Percentiles rank a stretch among this genome's conserved stretches.
phyloP scores from a whole-genome alignment of 1,284 basidiomycete genomes.

The Ganoderma sp. region DNA sequence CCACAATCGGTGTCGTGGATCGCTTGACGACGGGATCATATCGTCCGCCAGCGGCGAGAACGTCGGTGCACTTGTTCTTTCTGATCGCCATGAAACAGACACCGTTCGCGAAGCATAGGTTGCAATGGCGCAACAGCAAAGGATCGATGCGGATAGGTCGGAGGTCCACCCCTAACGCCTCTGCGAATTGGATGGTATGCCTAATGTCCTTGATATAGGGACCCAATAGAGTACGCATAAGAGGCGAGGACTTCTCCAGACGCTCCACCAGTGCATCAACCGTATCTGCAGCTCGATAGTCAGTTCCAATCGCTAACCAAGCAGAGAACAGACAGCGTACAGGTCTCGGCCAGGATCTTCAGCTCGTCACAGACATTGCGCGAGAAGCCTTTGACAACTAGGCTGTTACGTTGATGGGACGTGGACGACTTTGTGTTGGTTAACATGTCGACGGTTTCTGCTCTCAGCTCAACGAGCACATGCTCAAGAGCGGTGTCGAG shows the following conservation, averaged over 20 bases:
- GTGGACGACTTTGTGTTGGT: conserved; percentile 65
- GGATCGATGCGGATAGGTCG: conserved; percentile 72
- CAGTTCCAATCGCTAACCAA: too few species aligned
- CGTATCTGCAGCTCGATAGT: conserved; percentile 52
- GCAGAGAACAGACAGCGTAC: conserved; percentile 40
- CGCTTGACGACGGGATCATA: conserved; percentile 72
- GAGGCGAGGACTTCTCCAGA: conserved; percentile 66
- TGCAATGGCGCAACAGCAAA: conserved; percentile 69
- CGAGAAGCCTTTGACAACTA: conserved; percentile 70
- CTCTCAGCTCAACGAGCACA: conserved; percentile 59
- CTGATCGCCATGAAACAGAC: conserved; percentile 78
- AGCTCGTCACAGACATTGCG: conserved; percentile 71
- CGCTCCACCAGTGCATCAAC: conserved; percentile 60
- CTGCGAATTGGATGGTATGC: conserved; percentile 66
- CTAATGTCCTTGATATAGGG: conserved; percentile 67
- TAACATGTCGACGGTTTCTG: conserved; percentile 64
- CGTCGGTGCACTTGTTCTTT: conserved; percentile 69
- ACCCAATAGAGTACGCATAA: conserved; percentile 52
- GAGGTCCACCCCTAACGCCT: conserved; percentile 66
- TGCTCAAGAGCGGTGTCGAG: conserved; percentile 65
- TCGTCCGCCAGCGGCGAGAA: conserved; percentile 83
- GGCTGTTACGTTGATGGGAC: conserved; percentile 69
- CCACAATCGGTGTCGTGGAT: conserved; percentile 62
- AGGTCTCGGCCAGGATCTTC: conserved; percentile 67
- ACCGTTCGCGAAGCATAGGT: conserved; percentile 73